Conservation (phyloP, 192 early-diverging fungal species). For the Obelidium mucronatum region DNA sequence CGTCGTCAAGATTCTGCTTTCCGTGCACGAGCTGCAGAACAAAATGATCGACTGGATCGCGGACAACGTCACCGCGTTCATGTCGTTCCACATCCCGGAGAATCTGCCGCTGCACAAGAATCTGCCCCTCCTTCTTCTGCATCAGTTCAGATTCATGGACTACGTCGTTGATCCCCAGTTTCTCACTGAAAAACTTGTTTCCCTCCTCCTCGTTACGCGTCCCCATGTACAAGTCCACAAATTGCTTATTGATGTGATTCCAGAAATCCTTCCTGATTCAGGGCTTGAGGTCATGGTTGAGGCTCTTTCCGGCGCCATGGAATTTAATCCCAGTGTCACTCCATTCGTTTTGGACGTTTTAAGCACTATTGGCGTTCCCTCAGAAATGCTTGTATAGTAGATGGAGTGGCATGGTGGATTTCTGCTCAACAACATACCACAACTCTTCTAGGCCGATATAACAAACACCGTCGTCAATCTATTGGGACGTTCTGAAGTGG, state of each 20-base stretch:
- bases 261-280: slow-evolving; percentile 32
- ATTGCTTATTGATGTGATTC: slow-evolving; percentile 22
- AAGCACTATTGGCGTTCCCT: slow-evolving; percentile 26
- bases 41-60: slow-evolving; percentile 7
- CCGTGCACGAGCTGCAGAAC: slow-evolving; percentile 11
- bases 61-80: slow-evolving; percentile 14
- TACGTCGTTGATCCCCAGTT: slow-evolving; percentile 6
- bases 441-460: slow-evolving; percentile 9
- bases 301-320: slow-evolving; percentile 9
- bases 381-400: not conserved
- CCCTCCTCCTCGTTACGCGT: slow-evolving; percentile 6
- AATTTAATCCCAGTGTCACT: slow-evolving; percentile 11
- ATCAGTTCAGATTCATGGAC: slow-evolving; percentile 31
- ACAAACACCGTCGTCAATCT: not conserved
- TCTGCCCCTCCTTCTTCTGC: slow-evolving; percentile 22
- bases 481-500: slow-evolving; percentile 3
- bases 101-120: slow-evolving; percentile 18
- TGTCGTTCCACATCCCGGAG: slow-evolving; percentile 7
- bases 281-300: slow-evolving; percentile 9
- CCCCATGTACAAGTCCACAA: not conserved
- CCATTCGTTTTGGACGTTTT: slow-evolving; percentile 9
- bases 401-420: not conserved
- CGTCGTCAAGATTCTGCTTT: slow-evolving; percentile 25
- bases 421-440: too few species aligned
- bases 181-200: slow-evolving; percentile 12